Conservation (phyloP, 192 early-diverging fungal genomes). For the Dissophora globulifera region DNA sequence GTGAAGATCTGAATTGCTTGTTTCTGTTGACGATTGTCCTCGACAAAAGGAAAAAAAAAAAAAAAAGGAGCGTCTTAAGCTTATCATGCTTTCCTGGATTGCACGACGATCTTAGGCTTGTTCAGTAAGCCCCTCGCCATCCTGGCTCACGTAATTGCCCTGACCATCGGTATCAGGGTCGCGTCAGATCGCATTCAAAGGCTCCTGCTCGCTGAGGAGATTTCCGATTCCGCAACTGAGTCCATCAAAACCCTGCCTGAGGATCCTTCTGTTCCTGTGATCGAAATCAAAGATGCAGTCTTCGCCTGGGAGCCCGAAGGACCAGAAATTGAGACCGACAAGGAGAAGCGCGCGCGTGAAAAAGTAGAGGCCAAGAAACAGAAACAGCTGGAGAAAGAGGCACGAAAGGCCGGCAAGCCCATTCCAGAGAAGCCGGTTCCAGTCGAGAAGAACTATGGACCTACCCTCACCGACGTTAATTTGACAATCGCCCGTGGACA, state of each 20-base stretch:
- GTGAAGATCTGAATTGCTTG: too few species aligned
- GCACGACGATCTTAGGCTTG: too few species aligned
- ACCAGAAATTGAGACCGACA: conserved; percentile 24
- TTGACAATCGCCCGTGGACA: conserved; percentile 30
- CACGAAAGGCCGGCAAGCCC: conserved; percentile 22
- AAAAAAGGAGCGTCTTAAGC: too few species aligned
- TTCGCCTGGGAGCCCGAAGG: conserved; percentile 42
- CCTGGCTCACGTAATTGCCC: conserved; percentile 25
- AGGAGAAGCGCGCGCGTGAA: conserved; percentile 7
- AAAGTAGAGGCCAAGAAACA: conserved; percentile 26
- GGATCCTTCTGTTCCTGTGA: conserved; percentile 14
- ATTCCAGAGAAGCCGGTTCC: conserved; percentile 9
- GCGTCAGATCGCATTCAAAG: conserved; percentile 37
- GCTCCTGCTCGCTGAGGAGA: conserved; percentile 33
- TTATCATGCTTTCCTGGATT: too few species aligned
- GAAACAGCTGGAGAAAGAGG: conserved; percentile 22
- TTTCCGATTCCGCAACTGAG: conserved; percentile 13
- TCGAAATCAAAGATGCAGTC: conserved; percentile 32
- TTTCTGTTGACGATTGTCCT: too few species aligned
- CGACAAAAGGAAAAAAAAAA: too few species aligned
- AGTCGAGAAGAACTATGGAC: conserved; percentile 20
- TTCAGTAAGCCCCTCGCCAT: conserved; percentile 47
- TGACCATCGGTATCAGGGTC: conserved; percentile 8
- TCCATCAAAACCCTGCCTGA: conserved; percentile 20
- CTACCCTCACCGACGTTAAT: conserved; percentile 41